phyloP scores from a whole-genome alignment of 106 monocot species.

The Dioscorea dumetorum region DNA sequence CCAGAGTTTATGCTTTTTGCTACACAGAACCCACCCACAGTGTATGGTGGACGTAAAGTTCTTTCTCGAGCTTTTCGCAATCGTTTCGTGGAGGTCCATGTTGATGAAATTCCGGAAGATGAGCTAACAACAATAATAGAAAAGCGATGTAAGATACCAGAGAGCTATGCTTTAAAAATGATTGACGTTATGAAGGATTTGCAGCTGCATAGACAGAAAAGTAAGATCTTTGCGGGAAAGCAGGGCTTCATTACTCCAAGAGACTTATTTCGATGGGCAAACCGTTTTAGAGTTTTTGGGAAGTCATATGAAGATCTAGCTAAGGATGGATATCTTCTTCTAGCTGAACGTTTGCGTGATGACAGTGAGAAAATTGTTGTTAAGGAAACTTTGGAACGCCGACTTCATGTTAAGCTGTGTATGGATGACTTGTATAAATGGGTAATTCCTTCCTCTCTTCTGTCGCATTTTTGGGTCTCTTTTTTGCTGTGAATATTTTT shows the following conservation, averaged over 20 bases:
- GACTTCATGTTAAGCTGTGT: constrained; percentile 43
- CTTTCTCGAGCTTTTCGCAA: constrained; percentile 97
- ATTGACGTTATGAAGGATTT: constrained; percentile 90
- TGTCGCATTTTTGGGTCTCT: not conserved
- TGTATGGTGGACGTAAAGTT: constrained; percentile 93
- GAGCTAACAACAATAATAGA: constrained; percentile 68
- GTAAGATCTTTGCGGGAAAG: constrained; percentile 97
- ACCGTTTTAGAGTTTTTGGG: constrained; percentile 60
- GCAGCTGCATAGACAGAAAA: constrained; percentile 90
- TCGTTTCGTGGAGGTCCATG: constrained; percentile 89
- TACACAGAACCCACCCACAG: constrained; percentile 86
- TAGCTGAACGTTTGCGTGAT: constrained; percentile 90
- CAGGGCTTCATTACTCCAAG: constrained; percentile 96
- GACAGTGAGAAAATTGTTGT: constrained; percentile 81
- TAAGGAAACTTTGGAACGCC: constrained; percentile 41
- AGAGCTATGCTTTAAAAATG: constrained; percentile 73
- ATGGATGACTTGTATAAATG: constrained; percentile 45
- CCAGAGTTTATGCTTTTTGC: constrained; percentile 97
- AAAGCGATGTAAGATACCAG: constrained; percentile 63
- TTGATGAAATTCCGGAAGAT: constrained; percentile 98
- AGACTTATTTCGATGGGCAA: constrained; percentile 94
- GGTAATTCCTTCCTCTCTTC: constrained; percentile 12
- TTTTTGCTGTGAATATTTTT: too few species aligned
- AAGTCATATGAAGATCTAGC: constrained; percentile 77
- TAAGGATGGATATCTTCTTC: constrained; percentile 89